Conservation (phyloP, 257 asterid species). For the Phtheirospermum japonicum region DNA sequence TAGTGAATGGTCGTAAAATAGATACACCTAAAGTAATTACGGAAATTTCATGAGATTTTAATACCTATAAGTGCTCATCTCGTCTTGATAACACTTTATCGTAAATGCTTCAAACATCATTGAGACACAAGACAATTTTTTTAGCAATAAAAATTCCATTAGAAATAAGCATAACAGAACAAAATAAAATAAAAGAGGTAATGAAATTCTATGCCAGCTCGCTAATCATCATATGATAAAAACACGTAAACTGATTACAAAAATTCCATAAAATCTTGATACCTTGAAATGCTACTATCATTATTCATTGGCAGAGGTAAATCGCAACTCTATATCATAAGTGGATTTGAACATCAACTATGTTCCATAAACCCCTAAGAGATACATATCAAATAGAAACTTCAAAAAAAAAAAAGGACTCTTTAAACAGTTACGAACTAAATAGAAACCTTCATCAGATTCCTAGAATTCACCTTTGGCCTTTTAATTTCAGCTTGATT, state of each 20-base stretch:
- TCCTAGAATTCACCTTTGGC: constrained; percentile 30
- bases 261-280: too few species aligned
- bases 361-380: constrained; percentile 10
- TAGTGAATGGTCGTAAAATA: not conserved
- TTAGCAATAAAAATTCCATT: not conserved
- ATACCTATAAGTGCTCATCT: not conserved
- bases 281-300: constrained; percentile 1
- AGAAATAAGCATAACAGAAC: too few species aligned
- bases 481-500: constrained; percentile 37
- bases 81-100: not conserved
- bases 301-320: constrained; percentile 11
- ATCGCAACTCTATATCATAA: constrained; percentile 1
- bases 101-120: not conserved
- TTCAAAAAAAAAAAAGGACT: too few species aligned
- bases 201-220: constrained; percentile 20
- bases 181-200: too few species aligned
- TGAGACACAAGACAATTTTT: not conserved
- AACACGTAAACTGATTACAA: constrained; percentile 13
- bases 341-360: constrained; percentile 12
- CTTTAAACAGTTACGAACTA: not conserved
- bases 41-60: not conserved
- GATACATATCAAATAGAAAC: not conserved
- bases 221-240: not conserved
- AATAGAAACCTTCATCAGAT: not conserved
- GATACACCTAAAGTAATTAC: too few species aligned